A percentile compares a stretch with the other conserved stretches of the same genome.
Evolutionary conservation across 108 stramenopile genomes (phyloP).

Genomic region (Pelagomonas calceolata): DNA sequence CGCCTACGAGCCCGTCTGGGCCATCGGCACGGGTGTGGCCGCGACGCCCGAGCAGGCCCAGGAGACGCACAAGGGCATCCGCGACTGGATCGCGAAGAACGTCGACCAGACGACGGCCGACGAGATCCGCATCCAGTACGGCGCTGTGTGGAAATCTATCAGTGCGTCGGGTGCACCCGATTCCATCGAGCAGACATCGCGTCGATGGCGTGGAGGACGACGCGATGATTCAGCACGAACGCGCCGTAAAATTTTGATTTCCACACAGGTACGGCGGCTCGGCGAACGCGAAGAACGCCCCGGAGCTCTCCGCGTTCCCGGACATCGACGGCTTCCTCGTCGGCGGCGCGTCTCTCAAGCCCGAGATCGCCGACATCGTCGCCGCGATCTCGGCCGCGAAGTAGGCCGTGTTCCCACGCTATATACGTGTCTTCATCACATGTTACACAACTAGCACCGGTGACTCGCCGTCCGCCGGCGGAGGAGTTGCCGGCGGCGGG

Average conservation of each 20-base stretch:
- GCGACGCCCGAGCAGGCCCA: slow-evolving; percentile 53
- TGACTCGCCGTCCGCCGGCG: too few relatives aligned
- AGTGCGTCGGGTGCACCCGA: too few relatives aligned
- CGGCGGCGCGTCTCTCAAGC: slow-evolving; percentile 95
- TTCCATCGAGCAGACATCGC: too few relatives aligned
- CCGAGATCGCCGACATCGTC: slow-evolving; percentile 87
- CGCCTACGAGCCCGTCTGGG: slow-evolving; percentile 60
- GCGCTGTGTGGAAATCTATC: too few relatives aligned
- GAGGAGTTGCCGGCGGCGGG: too few relatives aligned
- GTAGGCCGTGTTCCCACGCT: too few relatives aligned
- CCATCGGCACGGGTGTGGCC: slow-evolving; percentile 52
- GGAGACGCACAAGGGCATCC: slow-evolving; percentile 47
- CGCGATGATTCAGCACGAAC: too few relatives aligned
- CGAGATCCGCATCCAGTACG: slow-evolving; percentile 18
- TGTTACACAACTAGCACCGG: too few relatives aligned
- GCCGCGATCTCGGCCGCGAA: slow-evolving; percentile 59
- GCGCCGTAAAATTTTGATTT: too few relatives aligned
- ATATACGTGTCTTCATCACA: too few relatives aligned
- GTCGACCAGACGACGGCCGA: slow-evolving; percentile 28
- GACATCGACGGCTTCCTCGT: slow-evolving; percentile 99
- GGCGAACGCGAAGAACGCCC: slow-evolving; percentile 74
- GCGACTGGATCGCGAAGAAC: slow-evolving; percentile 33
- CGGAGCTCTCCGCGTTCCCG: slow-evolving; percentile 76
- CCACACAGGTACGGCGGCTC: slow-evolving; percentile 97
- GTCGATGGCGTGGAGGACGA: too few relatives aligned